Evolutionary conservation across 177 flowering plant species (phyloP).

Genomic region (Vitis hybrid): DNA sequence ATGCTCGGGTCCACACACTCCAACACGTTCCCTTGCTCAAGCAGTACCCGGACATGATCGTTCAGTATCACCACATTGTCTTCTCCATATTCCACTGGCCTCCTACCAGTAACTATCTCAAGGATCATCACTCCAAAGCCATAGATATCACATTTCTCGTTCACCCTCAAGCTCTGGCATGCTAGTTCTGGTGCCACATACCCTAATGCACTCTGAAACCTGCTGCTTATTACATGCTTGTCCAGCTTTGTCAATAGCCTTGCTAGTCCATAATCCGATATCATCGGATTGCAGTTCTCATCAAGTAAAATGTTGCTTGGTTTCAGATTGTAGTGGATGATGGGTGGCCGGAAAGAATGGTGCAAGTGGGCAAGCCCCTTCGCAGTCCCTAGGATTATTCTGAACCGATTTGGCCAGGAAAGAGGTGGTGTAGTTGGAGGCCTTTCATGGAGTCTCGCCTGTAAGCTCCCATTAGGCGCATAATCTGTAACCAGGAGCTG

Average conservation of each 20-base stretch:
- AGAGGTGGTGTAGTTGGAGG: constrained; percentile 49
- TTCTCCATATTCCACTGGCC: constrained; percentile 89
- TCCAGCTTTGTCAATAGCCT: constrained; percentile 73
- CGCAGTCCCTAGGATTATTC: constrained; percentile 73
- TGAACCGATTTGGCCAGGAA: constrained; percentile 75
- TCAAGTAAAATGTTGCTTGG: constrained; percentile 91
- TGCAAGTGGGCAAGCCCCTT: constrained; percentile 88
- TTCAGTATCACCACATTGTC: constrained; percentile 74
- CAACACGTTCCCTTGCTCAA: constrained; percentile 76
- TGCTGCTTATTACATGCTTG: constrained; percentile 53
- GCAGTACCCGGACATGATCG: constrained; percentile 67
- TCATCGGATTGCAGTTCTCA: constrained; percentile 59
- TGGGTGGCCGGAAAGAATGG: constrained; percentile 73
- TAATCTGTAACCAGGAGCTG: constrained; percentile 81
- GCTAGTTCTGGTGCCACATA: constrained; percentile 92
- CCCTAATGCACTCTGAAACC: constrained; percentile 77
- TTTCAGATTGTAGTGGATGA: constrained; percentile 83
- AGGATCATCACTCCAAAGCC: constrained; percentile 60
- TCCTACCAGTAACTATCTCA: constrained; percentile 82
- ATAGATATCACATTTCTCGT: constrained; percentile 61
- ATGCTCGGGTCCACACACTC: constrained; percentile 76
- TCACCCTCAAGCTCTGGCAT: constrained; percentile 83
- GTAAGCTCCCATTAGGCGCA: constrained; percentile 72
- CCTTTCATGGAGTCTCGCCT: constrained; percentile 63
- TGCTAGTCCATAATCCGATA: constrained; percentile 82